phyloP scores from a whole-genome alignment of 257 asterid genomes.

The Primulina tabacum region DNA sequence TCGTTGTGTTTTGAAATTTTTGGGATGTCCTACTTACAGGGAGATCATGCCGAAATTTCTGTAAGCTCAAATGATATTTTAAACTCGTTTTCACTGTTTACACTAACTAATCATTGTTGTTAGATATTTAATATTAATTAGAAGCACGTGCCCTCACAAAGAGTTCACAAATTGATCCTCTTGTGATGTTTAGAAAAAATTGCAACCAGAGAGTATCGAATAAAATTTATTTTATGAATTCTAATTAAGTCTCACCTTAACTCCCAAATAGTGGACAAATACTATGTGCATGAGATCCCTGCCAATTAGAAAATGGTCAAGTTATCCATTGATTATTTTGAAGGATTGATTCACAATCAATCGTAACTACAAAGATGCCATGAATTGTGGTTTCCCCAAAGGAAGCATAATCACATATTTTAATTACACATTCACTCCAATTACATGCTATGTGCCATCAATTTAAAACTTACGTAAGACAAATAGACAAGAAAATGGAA shows the following conservation, averaged over 20 bases:
- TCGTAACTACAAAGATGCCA: conserved; percentile 2
- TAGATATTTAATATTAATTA: too few species aligned
- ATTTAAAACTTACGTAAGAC: background rate
- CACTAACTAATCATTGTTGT: too few species aligned
- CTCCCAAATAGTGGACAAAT: conserved; percentile 97
- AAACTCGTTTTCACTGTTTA: too few species aligned
- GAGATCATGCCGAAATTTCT: too few species aligned
- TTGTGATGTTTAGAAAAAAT: background rate
- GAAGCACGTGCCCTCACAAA: too few species aligned
- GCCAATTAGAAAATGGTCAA: conserved; percentile 39
- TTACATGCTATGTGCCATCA: background rate
- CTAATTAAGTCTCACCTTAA: conserved; percentile 60
- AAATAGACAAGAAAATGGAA: background rate
- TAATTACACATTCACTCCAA: background rate
- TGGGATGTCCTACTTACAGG: too few species aligned
- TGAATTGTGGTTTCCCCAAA: background rate
- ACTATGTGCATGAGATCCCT: conserved; percentile 98
- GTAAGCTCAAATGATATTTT: too few species aligned
- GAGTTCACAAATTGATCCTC: conserved; percentile 7
- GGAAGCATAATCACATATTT: background rate
- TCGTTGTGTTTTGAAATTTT: too few species aligned
- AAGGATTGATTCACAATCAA: conserved; percentile 12
- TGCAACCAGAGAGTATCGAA: background rate
- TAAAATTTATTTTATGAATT: conserved; percentile 4
- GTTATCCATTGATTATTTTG: conserved; percentile 25